These are phyloP conservation scores for Lentithecium fluviatile DNA, from an alignment of 495 filamentous ascomycete genomes.

Conservation along the genomic window DNA sequence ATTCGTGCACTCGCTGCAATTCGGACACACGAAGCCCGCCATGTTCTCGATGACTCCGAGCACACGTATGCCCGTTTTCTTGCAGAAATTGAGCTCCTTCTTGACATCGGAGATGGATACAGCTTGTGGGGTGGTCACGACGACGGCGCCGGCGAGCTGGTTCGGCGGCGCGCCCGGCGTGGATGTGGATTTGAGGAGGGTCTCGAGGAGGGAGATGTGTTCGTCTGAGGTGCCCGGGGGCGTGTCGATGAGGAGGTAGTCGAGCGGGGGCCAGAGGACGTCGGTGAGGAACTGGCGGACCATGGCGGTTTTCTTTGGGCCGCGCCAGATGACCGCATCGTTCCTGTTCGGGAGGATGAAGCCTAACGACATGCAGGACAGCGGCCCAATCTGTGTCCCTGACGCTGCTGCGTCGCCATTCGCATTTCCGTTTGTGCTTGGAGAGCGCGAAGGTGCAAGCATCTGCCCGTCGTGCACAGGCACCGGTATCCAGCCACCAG, in stretches of 20 bases:
- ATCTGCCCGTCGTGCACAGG: slow-evolving; percentile 61
- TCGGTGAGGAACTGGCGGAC: slow-evolving; percentile 91
- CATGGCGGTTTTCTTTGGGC: slow-evolving; percentile 99
- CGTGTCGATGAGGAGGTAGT: slow-evolving; percentile 92
- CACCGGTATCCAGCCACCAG: slow-evolving; percentile 87
- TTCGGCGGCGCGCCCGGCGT: slow-evolving; percentile 39
- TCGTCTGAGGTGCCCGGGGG: slow-evolving; percentile 96
- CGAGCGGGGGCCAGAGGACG: slow-evolving; percentile 82
- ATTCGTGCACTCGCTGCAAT: slow-evolving; percentile 90
- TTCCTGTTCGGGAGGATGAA: slow-evolving; percentile 80
- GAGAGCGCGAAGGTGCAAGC: slow-evolving; percentile 14
- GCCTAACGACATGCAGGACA: slow-evolving; percentile 89
- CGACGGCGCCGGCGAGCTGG: slow-evolving; percentile 74
- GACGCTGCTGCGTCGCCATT: background rate
- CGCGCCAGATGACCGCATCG: slow-evolving; percentile 94
- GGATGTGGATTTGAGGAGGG: slow-evolving; percentile 58
- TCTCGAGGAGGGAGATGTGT: slow-evolving; percentile 91
- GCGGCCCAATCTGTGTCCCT: slow-evolving; percentile 53
- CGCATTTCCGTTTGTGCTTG: background rate
- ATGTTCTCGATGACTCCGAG: slow-evolving; percentile 97
- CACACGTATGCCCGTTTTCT: slow-evolving; percentile 76
- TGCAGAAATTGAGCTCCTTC: slow-evolving; percentile 96
- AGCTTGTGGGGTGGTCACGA: slow-evolving; percentile 95
- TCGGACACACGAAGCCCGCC: slow-evolving; percentile 93
- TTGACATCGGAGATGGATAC: slow-evolving; percentile 89